Conservation (phyloP, 73 alveolate species). For the Uronychia binucleata region DNA sequence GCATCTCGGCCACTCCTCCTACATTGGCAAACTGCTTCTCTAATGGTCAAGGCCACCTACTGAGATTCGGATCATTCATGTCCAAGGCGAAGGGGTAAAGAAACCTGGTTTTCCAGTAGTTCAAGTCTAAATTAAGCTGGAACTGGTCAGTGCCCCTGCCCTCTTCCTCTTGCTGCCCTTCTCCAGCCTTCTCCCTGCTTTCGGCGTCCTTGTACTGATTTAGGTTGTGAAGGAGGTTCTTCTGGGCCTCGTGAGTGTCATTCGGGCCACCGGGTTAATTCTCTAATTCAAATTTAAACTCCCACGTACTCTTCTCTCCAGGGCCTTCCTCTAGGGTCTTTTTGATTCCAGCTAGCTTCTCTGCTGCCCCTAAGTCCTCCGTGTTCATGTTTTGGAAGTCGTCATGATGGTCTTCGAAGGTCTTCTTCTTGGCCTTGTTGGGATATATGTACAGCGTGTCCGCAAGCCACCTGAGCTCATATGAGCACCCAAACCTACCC, state of each 20-base stretch:
- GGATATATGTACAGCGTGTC: slow-evolving; percentile 68
- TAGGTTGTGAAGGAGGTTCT: not conserved
- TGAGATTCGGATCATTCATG: not conserved
- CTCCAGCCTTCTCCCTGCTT: not conserved
- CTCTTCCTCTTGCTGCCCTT: not conserved
- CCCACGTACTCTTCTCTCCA: not conserved
- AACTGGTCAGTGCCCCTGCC: slow-evolving; percentile 2
- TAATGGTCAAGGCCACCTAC: not conserved
- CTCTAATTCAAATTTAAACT: not conserved
- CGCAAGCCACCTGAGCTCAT: slow-evolving; percentile 54
- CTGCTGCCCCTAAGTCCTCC: not conserved
- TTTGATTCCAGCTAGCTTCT: not conserved
- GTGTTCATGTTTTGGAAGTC: not conserved
- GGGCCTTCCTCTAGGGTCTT: not conserved
- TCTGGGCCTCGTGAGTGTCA: not conserved
- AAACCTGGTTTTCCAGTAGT: slow-evolving; percentile 52
- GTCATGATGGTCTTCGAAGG: slow-evolving; percentile 38
- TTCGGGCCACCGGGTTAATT: too few relatives aligned
- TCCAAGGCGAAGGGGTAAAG: slow-evolving; percentile 33
- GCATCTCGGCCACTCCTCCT: not conserved
- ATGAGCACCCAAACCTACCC: slow-evolving; percentile 13
- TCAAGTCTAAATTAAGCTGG: slow-evolving; percentile 42
- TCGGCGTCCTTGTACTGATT: not conserved
- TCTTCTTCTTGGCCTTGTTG: slow-evolving; percentile 48
- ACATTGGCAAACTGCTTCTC: not conserved